These are phyloP conservation scores for Suhomyces sp. DNA, from an alignment of 805 yeast species.

Conservation along the genomic window DNA sequence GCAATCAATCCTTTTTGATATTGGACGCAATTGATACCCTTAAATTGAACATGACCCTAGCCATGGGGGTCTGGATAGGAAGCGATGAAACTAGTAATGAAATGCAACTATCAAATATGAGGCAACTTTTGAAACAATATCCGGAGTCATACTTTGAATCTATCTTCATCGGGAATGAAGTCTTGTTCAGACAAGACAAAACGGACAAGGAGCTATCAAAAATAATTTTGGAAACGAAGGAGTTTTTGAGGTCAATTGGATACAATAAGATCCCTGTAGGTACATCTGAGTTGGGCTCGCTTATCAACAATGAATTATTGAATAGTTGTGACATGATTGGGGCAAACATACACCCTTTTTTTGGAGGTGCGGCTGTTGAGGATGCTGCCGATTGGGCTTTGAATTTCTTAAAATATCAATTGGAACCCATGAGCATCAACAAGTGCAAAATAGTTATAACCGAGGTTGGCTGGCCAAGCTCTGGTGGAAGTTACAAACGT, in stretches of 20 bases:
- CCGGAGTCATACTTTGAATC: conserved; percentile 49
- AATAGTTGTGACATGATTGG: conserved; percentile 56
- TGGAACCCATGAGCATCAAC: conserved; percentile 36
- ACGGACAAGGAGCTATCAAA: conserved; percentile 33
- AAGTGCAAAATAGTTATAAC: conserved; percentile 45
- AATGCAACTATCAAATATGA: conserved; percentile 47
- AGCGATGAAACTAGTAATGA: conserved; percentile 43
- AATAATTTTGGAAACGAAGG: conserved; percentile 44
- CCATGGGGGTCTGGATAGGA: conserved; percentile 67
- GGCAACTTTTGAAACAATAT: conserved; percentile 37
- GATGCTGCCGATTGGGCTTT: conserved; percentile 54
- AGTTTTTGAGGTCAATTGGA: conserved; percentile 31
- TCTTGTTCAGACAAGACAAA: conserved; percentile 52
- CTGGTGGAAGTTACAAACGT: conserved; percentile 49
- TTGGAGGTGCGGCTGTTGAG: conserved; percentile 53
- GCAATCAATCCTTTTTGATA: conserved; percentile 53
- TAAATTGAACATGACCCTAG: conserved; percentile 52
- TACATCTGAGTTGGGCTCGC: conserved; percentile 58
- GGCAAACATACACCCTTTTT: conserved; percentile 67
- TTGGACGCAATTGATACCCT: conserved; percentile 52
- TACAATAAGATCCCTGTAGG: conserved; percentile 52
- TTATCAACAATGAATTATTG: conserved; percentile 39
- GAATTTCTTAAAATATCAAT: conserved; percentile 44
- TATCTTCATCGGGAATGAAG: conserved; percentile 64
- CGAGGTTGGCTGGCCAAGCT: conserved; percentile 74